Evolutionary conservation across 176 grass and related monocot genomes (phyloP), one percentile per base, ranked within the genome.

Genomic region (Coix lacrymajobi): DNA sequence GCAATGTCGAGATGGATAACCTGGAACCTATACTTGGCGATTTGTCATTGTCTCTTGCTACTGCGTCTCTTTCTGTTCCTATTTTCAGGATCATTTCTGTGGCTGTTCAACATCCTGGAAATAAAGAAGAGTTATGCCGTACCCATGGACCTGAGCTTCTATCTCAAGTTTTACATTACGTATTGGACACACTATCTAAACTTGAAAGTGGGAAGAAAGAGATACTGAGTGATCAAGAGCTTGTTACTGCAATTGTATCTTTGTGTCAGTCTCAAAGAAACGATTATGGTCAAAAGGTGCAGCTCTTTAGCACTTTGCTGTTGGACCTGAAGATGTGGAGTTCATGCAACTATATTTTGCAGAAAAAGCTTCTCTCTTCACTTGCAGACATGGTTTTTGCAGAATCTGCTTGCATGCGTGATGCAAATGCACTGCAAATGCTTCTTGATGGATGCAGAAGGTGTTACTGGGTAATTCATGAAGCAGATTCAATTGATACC

Each of bases 351-450:
- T 99, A 99, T 22, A 83, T 89, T 62, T 88, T 99, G 81, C 96
- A 99, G 85, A 99, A 99, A 85, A 99, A 99, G 81, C 96, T 99
- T 92, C 89, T 99, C 28, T 99, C 96, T 66, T 99, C 96, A 52
- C 96, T 99, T 83, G 89, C 96, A 85, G 96, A 99, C 87, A 99
- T 99, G 96, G 85, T 96, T 77, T 96, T 99, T 88, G 90, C 91
- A 48, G 96, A 99, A 79, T 76, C 89, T 77, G 29, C 70, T 83
- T 91, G 91, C 84, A 95, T 99, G 96, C 89, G 87, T 71, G 96
- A 96, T 83, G 92, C 96, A 66, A 93, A 99, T 38, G 91, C 93
- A 36, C 80, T 99, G 85, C 96, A 99, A 85, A 92, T 99, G 91
- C 93, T 99, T 96, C 91, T 99, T 85, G 96, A 99, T 85, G 85